A percentile compares a stretch with the other conserved stretches of the same genome.
Conservation (phyloP, 2,329 filamentous ascomycete genomes). For the Hawksworthiomyces lignivorus region DNA sequence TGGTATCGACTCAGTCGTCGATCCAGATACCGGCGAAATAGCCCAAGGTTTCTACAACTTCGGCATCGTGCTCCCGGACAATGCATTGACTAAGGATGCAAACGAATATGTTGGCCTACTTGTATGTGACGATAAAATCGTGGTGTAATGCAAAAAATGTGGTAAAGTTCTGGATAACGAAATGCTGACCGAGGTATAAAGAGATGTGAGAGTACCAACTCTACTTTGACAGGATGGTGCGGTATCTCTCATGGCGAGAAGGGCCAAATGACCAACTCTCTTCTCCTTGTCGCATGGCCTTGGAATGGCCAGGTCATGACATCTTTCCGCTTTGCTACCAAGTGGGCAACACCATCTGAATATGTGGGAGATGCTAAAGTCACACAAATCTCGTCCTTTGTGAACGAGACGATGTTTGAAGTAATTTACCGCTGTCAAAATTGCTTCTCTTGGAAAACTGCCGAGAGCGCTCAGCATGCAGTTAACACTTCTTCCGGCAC, state of each 20-base stretch:
- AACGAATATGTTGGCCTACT: slow-evolving; percentile 54
- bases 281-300: slow-evolving; percentile 53
- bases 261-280: slow-evolving; percentile 48
- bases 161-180: no score
- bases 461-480: slow-evolving; percentile 31
- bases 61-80: slow-evolving; percentile 45
- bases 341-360: slow-evolving; percentile 49
- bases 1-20: slow-evolving; percentile 5
- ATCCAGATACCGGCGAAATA: slow-evolving; percentile 8
- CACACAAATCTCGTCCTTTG: slow-evolving; percentile 49
- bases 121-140: slow-evolving; percentile 27
- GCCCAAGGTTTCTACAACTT: slow-evolving; percentile 25
- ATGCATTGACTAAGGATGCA: slow-evolving; percentile 37
- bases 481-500: slow-evolving; percentile 35
- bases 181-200: no score
- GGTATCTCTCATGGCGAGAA: slow-evolving; percentile 42
- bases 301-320: slow-evolving; percentile 45
- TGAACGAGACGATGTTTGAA: slow-evolving; percentile 52
- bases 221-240: slow-evolving; percentile 46
- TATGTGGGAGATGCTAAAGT: slow-evolving; percentile 54
- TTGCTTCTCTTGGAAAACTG: slow-evolving; percentile 46
- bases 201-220: slow-evolving; percentile 37
- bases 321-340: slow-evolving; percentile 49
- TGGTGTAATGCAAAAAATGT: no score
- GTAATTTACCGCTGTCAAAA: slow-evolving; percentile 58